Percentiles rank a stretch among this genome's conserved stretches.
phyloP scores from a whole-genome alignment of 2,329 filamentous ascomycete species.

The Pseudogymnoascus sp. region DNA sequence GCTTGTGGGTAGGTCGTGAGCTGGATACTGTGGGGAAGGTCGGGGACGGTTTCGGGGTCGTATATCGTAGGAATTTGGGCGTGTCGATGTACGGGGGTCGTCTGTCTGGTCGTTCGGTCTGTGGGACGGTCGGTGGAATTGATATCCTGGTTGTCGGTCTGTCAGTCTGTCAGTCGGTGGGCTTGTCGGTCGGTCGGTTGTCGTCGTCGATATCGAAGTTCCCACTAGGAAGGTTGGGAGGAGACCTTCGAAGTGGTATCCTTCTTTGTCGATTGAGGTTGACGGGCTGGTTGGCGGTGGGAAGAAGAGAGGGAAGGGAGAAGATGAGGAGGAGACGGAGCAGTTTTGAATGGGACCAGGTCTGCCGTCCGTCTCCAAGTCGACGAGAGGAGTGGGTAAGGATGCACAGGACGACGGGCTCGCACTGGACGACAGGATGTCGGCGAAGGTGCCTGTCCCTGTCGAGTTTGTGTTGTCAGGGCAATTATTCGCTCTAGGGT shows the following conservation, averaged over 20 bases:
- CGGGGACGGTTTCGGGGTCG: slow-evolving; percentile 5
- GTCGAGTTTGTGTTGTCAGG: slow-evolving; percentile 7
- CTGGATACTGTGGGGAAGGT: background rate
- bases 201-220: slow-evolving; percentile 3
- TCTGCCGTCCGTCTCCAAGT: slow-evolving; percentile 2
- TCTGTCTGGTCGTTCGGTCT: background rate
- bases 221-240: slow-evolving; percentile 8
- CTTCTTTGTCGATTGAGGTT: background rate
- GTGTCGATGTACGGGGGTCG: background rate
- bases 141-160: background rate
- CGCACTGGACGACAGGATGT: slow-evolving; percentile 4
- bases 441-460: background rate
- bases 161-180: background rate
- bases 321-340: background rate
- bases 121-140: background rate
- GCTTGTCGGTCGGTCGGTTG: background rate
- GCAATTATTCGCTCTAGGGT: slow-evolving; percentile 6
- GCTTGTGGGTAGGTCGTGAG: slow-evolving; percentile 1
- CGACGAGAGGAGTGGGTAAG: slow-evolving; percentile 7
- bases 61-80: background rate
- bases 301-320: background rate
- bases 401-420: background rate
- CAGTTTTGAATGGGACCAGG: slow-evolving; percentile 7
- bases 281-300: background rate
- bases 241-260: slow-evolving; percentile 7